Conservation (phyloP, 768 basidiomycete genomes). For the Psilocybe sp. region DNA sequence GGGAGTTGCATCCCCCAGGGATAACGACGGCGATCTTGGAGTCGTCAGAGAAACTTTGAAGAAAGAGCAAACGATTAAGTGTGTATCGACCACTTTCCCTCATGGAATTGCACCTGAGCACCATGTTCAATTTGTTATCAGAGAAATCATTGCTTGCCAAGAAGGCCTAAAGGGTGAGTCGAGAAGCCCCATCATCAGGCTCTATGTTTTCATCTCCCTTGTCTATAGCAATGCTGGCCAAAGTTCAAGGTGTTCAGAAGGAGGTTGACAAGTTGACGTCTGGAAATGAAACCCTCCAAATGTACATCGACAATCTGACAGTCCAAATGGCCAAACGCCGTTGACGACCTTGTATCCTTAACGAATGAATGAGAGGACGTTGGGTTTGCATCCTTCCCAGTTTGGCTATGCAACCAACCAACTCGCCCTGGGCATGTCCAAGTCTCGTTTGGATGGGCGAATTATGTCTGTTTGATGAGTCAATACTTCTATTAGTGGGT, state of each 20-base stretch:
- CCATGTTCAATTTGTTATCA: constrained; percentile 22
- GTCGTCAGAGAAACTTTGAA: constrained; percentile 67
- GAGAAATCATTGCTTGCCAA: constrained; percentile 75
- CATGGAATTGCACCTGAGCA: background rate
- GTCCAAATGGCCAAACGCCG: constrained; percentile 79
- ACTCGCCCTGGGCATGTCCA: too few relatives aligned
- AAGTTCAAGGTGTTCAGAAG: constrained; percentile 66
- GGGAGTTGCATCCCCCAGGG: constrained; percentile 42
- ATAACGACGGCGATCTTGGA: constrained; percentile 48
- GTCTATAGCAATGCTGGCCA: constrained; percentile 55
- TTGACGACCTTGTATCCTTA: constrained; percentile 30
- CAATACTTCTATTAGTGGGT: too few relatives aligned
- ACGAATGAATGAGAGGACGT: background rate
- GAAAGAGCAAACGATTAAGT: constrained; percentile 82
- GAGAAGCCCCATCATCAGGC: background rate
- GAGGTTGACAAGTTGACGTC: constrained; percentile 81
- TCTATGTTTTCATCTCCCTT: background rate
- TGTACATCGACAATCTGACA: constrained; percentile 88
- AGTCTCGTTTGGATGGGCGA: too few relatives aligned
- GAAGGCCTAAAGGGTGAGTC: constrained; percentile 71
- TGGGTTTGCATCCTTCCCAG: too few relatives aligned
- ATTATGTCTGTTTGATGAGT: too few relatives aligned
- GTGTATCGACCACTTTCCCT: constrained; percentile 18
- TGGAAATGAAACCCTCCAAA: constrained; percentile 79
- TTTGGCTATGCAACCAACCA: too few relatives aligned